Evolutionary conservation across 768 basidiomycete genomes (phyloP).

Genomic region (Leccinum incarnatum): DNA sequence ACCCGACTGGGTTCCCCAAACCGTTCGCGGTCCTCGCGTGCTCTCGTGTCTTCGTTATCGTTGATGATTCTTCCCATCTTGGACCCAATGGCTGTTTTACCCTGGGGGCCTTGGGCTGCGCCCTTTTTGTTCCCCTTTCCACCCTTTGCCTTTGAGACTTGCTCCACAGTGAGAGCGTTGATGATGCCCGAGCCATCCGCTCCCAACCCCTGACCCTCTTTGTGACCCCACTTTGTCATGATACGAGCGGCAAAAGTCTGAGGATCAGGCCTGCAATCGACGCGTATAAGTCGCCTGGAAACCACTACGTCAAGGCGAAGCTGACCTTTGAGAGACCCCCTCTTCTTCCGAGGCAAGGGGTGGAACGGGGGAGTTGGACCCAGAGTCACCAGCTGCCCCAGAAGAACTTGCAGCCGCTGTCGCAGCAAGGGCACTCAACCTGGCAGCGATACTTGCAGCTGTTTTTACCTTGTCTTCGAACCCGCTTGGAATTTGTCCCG

Average conservation of each 20-base stretch:
- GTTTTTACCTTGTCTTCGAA: conserved; percentile 71
- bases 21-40: conserved; percentile 70
- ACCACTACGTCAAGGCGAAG: background rate
- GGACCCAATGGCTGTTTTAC: conserved; percentile 44
- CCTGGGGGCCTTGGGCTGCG: conserved; percentile 33
- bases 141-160: conserved; percentile 38
- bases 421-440: conserved; percentile 55
- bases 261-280: conserved; percentile 48
- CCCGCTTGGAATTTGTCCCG: conserved; percentile 39
- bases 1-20: conserved; percentile 91
- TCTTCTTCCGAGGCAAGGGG: conserved; percentile 34
- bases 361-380: conserved; percentile 24
- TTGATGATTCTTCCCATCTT: conserved; percentile 91
- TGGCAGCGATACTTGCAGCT: conserved; percentile 82
- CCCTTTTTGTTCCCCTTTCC: conserved; percentile 39
- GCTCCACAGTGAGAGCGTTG: conserved; percentile 83
- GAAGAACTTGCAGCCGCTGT: conserved; percentile 19
- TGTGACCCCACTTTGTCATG: conserved; percentile 97
- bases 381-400: conserved; percentile 26
- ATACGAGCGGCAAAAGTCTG: conserved; percentile 79
- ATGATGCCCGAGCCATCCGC: conserved; percentile 82
- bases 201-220: conserved; percentile 91
- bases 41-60: conserved; percentile 79
- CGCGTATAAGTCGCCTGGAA: background rate
- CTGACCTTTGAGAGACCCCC: conserved; percentile 16